Base-by-base conservation (phyloP, 78 protist genomes). In the Emiliania huxleyi region DNA sequence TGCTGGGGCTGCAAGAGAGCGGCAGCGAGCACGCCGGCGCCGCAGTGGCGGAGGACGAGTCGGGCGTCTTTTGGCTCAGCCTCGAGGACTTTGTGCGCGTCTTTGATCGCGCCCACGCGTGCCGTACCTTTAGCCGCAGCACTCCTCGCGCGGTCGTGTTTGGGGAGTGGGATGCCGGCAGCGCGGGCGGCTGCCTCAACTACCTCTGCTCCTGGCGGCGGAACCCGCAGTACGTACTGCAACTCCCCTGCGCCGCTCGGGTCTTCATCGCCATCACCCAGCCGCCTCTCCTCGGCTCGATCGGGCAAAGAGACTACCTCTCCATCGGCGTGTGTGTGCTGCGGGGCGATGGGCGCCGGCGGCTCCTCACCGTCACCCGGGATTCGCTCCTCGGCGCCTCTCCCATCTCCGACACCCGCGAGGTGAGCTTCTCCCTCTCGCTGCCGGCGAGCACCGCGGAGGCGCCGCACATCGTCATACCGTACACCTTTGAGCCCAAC, bases 171-270 rank as follows among this genome's bases (percentile, higher is more conserved):
- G 75, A 62, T 62, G n/a, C 23, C 37, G 23, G 8, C 5, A 62
- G 75, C 75, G 75, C 75, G 12, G 75, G 75, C 75, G 75, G 75
- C 33, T 62, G 75, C 75, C 75, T 62, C 75, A 62, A 62, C 75
- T 21, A 62, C 33, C 37, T 26, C 29, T 23, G n/a, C n/a, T 62
- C 75, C n/a, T 62, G 75, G 75, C 75, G 75, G 33, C 75, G 33
- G 11, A 62, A 62, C 75, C 75, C 75, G 37, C 75, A 62, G 33
- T 21, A 18, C n/a, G n/a, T 62, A 15, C 75, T 62, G 11, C 8
- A 62, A 18, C 33, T 62, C 29, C 75, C 75, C 29, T 15, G 75
- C 75, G 75, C 8, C 37, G 33, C 29, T 3, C 75, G 75, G 23
- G n/a, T 62, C 37, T 62, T 8, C 33, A 3, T 62, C 75, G 11